A percentile compares a stretch with the other conserved stretches of the same genome.
These are phyloP conservation scores for Xylaria sp. DNA, from an alignment of 2,329 filamentous ascomycete genomes.

Conservation along the genomic window DNA sequence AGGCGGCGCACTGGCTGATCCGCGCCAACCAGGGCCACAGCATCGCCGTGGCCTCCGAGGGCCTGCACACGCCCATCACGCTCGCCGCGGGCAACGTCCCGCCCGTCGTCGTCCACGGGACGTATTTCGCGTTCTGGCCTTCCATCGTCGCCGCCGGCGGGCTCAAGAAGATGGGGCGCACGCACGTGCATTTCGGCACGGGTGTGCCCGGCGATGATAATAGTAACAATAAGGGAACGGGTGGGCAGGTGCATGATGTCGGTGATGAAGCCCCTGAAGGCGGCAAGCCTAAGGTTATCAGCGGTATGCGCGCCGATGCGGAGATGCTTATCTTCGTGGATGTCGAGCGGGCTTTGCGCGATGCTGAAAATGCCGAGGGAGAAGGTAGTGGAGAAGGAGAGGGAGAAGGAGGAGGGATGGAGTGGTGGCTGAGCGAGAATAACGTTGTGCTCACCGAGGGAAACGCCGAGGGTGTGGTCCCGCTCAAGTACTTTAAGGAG, in stretches of 20 bases:
- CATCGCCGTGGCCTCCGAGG: slow-evolving; percentile 77
- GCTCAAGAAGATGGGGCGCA: slow-evolving; percentile 81
- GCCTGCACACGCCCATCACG: slow-evolving; percentile 76
- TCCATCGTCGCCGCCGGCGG: slow-evolving; percentile 81
- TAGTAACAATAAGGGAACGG: too few species aligned
- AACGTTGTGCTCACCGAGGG: slow-evolving; percentile 76
- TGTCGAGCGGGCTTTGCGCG: slow-evolving; percentile 71
- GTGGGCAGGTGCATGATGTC: slow-evolving; percentile 31
- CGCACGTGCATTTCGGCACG: slow-evolving; percentile 89
- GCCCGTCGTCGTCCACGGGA: slow-evolving; percentile 82
- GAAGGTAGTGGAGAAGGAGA: neutral
- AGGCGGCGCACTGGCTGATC: slow-evolving; percentile 81
- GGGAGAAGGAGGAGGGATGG: slow-evolving; percentile 59
- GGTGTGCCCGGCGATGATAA: slow-evolving; percentile 68
- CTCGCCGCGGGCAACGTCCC: slow-evolving; percentile 69
- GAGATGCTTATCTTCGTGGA: slow-evolving; percentile 84
- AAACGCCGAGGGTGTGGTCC: slow-evolving; percentile 69
- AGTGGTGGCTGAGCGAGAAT: slow-evolving; percentile 85
- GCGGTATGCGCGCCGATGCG: slow-evolving; percentile 82
- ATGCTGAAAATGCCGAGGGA: slow-evolving; percentile 40
- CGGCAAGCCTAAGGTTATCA: slow-evolving; percentile 65
- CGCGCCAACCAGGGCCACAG: slow-evolving; percentile 96
- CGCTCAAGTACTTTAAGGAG: slow-evolving; percentile 74
- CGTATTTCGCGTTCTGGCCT: slow-evolving; percentile 83
- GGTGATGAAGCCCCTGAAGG: slow-evolving; percentile 19